Percentiles rank a stretch among this genome's conserved stretches.
Conservation (phyloP, 2,329 filamentous ascomycete species). For the Claviceps sorghi region DNA sequence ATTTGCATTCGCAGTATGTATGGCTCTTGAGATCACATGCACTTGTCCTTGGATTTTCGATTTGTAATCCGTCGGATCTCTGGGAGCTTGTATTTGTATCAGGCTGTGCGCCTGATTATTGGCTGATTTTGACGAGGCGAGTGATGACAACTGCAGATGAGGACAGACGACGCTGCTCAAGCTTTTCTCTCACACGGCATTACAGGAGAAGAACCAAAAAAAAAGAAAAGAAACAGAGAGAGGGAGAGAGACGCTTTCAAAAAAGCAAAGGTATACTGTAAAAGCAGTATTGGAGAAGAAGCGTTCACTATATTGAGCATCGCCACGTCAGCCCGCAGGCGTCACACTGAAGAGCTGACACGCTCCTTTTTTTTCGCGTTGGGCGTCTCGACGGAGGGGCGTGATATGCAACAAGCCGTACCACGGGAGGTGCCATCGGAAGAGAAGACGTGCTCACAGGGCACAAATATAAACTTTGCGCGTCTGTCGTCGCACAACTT, state of each 20-base stretch:
- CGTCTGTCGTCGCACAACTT: background rate
- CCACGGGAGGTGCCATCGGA: background rate
- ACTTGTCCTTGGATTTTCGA: background rate
- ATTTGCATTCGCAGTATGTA: background rate
- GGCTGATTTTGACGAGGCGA: background rate
- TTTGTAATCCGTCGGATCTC: background rate
- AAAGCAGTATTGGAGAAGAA: background rate
- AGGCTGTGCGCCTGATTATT: background rate
- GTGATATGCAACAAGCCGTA: background rate
- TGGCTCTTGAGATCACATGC: too few species aligned
- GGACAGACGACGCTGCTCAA: background rate
- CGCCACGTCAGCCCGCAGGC: background rate
- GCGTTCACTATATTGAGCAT: background rate
- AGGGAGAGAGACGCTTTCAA: too few species aligned
- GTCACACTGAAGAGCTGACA: background rate
- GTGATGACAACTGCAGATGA: background rate
- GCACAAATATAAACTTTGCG: background rate
- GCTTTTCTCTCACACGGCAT: background rate
- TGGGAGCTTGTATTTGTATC: too few species aligned
- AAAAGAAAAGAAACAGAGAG: background rate
- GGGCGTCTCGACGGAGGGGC: background rate
- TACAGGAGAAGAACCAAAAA: background rate
- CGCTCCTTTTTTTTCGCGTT: background rate
- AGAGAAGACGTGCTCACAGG: background rate
- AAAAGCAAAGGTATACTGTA: too few species aligned